Percentiles rank a stretch among this genome's conserved stretches.
phyloP scores from a whole-genome alignment of 441 rosid genomes.

The Mallotus japonicus region DNA sequence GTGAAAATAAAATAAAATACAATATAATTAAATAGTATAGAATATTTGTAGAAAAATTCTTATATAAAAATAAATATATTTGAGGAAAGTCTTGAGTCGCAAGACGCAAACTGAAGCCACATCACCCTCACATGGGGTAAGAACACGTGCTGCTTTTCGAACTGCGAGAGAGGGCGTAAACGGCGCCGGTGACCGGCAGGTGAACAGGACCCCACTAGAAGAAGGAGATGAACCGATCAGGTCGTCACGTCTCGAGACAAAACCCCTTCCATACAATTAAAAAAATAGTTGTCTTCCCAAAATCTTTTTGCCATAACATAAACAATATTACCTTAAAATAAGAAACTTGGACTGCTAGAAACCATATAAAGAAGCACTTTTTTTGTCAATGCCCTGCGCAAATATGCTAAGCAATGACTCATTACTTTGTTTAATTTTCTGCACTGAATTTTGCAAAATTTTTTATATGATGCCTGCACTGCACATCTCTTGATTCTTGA shows the following conservation, averaged over 20 bases:
- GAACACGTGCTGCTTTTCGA: conserved; percentile 32
- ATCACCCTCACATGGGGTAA: conserved; percentile 34
- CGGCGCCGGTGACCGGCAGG: conserved; percentile 42
- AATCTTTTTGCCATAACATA: neutral
- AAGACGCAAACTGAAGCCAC: conserved; percentile 22
- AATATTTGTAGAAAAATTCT: too few relatives aligned
- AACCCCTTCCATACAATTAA: neutral
- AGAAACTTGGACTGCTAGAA: neutral
- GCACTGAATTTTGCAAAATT: conserved; percentile 23
- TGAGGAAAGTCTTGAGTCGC: neutral
- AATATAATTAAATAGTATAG: too few relatives aligned
- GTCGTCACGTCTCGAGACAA: conserved; percentile 31
- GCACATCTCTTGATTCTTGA: conserved; percentile 14
- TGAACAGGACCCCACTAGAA: conserved; percentile 21
- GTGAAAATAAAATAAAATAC: too few relatives aligned
- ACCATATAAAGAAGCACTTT: neutral
- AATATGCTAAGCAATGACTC: neutral
- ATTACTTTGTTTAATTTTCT: neutral
- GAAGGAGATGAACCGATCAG: conserved; percentile 21
- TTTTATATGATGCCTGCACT: conserved; percentile 1
- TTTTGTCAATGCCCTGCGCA: conserved; percentile 7
- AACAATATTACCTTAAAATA: too few relatives aligned
- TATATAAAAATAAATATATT: too few relatives aligned
- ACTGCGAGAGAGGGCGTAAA: conserved; percentile 29
- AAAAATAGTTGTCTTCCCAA: conserved; percentile 14